A percentile compares a stretch with the other conserved stretches of the same genome.
These are phyloP conservation scores for Euphorbia lathyris DNA, from an alignment of 345 rosid species.

Conservation along the genomic window DNA sequence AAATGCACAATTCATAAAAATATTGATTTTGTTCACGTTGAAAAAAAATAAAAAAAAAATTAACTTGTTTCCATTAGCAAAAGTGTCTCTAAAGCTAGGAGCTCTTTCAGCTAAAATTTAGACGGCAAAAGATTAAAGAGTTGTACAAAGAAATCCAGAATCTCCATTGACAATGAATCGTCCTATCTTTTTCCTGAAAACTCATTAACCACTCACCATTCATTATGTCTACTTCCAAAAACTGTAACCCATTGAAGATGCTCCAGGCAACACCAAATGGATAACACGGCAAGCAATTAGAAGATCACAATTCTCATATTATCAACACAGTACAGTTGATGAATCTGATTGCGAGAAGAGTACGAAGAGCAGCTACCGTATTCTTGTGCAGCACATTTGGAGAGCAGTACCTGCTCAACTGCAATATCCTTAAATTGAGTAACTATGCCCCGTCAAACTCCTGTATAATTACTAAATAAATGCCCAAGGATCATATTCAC, in stretches of 20 bases:
- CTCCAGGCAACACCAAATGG: neutral
- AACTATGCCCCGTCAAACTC: neutral
- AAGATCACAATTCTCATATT: neutral
- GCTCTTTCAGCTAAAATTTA: too few species aligned
- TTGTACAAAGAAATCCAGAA: neutral
- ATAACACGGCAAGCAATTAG: neutral
- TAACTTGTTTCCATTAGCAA: too few species aligned
- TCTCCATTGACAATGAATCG: neutral
- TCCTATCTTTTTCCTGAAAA: neutral
- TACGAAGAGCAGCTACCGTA: too few species aligned
- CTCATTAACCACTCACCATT: neutral
- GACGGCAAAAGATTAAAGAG: too few species aligned
- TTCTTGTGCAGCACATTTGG: neutral
- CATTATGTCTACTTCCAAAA: neutral
- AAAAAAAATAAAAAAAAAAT: too few species aligned
- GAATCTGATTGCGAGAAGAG: neutral
- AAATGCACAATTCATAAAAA: too few species aligned
- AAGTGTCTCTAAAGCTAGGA: too few species aligned
- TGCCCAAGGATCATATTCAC: neutral
- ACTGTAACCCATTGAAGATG: neutral
- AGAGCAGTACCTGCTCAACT: neutral
- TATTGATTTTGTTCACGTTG: too few species aligned
- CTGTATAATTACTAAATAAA: neutral
- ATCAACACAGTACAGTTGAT: neutral
- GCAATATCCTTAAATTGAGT: neutral